Evolutionary conservation across 164 flowering plant genomes (phyloP), one percentile per base, ranked within the genome.

Genomic region (Stephania japonica): DNA sequence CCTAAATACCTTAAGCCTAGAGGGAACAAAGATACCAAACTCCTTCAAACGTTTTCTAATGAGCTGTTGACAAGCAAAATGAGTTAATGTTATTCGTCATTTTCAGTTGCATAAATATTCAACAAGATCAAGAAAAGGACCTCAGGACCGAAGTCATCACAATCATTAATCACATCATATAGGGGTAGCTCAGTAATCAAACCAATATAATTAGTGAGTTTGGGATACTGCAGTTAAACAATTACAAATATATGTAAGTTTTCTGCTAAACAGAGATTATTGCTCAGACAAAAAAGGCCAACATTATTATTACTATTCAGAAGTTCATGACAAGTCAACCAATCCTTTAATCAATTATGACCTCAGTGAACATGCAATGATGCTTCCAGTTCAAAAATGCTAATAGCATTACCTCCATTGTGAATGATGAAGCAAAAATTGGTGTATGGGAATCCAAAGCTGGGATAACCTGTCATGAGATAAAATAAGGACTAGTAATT

Each of bases 371-470:
- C 12, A n/a, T 23, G 67, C 4, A 13, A 68, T 10, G 43, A 41
- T 7, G 6, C 64, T 14, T 18, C 21, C 19, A 32, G 5, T 63
- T 26, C 53, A 8, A 64, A 65, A 25, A 42, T 7, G 10, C 41
- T 59, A 41, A 18, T 56, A 14, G 79, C 78, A 47, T 85, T 85
- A 95, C 99, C 98, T 95, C 97, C 98, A 91, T 91, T 23, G 99
- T 95, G 81, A 95, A 95, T 41, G 99, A 95, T 75, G 99, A 93
- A 75, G 99, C 97, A 85, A 83, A 95, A 76, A 95, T 89, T 65
- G 99, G 99, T 38, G 99, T 95, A 67, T 74, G 81, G 25, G 87
- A 73, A 84, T 93, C 98, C 90, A 95, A 78, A 59, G 97, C 98
- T 56, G 98, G 98, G 79, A 95, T 89, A 26, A 95, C 99, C 99